Evolutionary conservation across 768 basidiomycete genomes (phyloP), one percentile per base, ranked within the genome.

Genomic region (Tylopilus intermedius): DNA sequence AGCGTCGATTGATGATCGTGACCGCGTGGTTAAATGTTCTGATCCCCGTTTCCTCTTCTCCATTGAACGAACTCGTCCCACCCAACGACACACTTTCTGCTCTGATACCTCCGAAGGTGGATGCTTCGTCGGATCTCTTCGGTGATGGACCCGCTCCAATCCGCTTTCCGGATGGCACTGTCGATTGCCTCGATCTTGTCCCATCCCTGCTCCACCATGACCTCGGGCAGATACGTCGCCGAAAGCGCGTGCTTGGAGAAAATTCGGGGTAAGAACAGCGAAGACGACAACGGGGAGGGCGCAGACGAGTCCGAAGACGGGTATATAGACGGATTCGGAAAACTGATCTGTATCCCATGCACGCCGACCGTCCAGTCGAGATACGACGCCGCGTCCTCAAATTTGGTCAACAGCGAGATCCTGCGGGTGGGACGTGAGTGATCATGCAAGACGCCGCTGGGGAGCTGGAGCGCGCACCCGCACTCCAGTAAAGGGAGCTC

Each of bases 191-290:
- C 89, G 53, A 86, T 74, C 78, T 88, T 88, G 56, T 84, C 81
- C 96, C 96, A 99, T 7, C 91, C 94, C 69, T 98, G 95, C 35
- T 92, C 90, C 0, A 86, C 80, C 40, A 90, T 87, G 54, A 99
- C 88, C 50, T 97, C 86, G 5, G 96, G 96, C 10, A 99, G 79
- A 71, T 94, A 99, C 0, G 91, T 94, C 8, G 94, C 94, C 10
- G 83, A 79, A 61, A 94, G 84, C 1, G 78, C 74, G 57, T 80
- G 81, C 64, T 75, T 82, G 56, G 75, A 78, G 33, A 73, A 74
- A 26, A 78, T 64, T 53, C 71, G 79, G 44, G 79, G 83, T 54
- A 88, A 71, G 58, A 77, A 80, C 6, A 77, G 64, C 8, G 84
- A 77, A 5, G 88, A 88, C 15, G 87, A 84, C 47, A 81, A 75